These are phyloP conservation scores for Neckera pumila DNA, from an alignment of 225 moss, liverwort and hornwort species.

Conservation along the genomic window DNA sequence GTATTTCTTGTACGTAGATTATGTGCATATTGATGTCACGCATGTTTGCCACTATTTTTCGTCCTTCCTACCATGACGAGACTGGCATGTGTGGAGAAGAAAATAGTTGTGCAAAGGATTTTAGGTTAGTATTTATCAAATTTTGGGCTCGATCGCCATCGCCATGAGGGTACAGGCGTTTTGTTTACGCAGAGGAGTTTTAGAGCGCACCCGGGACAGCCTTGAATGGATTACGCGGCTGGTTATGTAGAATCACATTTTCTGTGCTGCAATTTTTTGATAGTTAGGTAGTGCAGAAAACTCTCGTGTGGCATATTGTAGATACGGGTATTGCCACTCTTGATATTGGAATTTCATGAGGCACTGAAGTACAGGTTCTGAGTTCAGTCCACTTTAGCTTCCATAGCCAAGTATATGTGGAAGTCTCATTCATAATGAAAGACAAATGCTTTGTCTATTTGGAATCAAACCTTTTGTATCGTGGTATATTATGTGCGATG, in stretches of 20 bases:
- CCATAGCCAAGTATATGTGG: conserved; percentile 8
- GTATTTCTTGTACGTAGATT: not conserved
- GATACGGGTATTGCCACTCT: conserved; percentile 8
- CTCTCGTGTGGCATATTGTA: not conserved
- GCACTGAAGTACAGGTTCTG: conserved; percentile 10
- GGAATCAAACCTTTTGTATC: not conserved
- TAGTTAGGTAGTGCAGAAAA: not conserved
- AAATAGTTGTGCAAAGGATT: not conserved
- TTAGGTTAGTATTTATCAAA: not conserved
- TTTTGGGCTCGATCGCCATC: not conserved
- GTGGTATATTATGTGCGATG: not conserved
- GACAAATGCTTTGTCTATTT: not conserved
- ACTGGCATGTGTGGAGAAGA: not conserved
- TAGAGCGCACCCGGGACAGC: not conserved
- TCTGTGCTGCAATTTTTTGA: not conserved
- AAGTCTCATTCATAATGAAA: conserved; percentile 8
- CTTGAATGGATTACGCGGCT: not conserved
- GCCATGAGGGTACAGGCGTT: not conserved
- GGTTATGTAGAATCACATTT: not conserved
- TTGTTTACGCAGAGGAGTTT: not conserved
- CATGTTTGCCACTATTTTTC: not conserved
- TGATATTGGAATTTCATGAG: not conserved
- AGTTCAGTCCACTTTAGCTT: conserved; percentile 9
- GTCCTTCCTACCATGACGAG: not conserved
- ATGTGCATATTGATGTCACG: conserved; percentile 9